phyloP scores from a whole-genome alignment of 805 yeast species.

The Kodamaea jinghongensis region DNA sequence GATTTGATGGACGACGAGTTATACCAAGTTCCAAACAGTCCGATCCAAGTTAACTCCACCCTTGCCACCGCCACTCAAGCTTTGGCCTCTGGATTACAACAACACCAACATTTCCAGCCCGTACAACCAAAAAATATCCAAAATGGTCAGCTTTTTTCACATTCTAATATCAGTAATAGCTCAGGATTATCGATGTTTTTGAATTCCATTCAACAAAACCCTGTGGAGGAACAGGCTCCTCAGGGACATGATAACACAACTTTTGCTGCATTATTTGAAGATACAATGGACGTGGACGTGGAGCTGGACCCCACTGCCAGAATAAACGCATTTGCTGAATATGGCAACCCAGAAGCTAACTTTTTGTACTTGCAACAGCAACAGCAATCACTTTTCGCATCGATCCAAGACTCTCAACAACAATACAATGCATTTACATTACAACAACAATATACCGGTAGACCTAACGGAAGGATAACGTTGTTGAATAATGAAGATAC shows the following conservation, averaged over 20 bases:
- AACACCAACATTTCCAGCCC: constrained; percentile 8
- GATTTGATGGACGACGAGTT: constrained; percentile 61
- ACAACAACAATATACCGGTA: constrained; percentile 11
- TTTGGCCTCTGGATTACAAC: constrained; percentile 10
- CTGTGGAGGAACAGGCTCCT: constrained; percentile 9
- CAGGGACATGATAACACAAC: constrained; percentile 23
- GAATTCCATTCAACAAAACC: constrained; percentile 11
- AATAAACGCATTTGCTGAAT: constrained; percentile 35
- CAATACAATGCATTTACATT: constrained; percentile 7
- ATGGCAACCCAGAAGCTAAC: constrained; percentile 35
- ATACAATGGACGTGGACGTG: constrained; percentile 14
- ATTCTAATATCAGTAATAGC: constrained; percentile 16
- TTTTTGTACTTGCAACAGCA: no score
- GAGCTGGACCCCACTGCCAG: constrained; percentile 7
- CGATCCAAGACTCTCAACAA: no score
- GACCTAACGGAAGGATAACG: constrained; percentile 28
- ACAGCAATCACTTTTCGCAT: no score
- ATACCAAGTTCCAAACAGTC: constrained; percentile 38
- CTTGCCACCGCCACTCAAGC: constrained; percentile 12
- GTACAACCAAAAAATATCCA: constrained; percentile 5
- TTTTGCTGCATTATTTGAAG: constrained; percentile 6
- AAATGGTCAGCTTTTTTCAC: constrained; percentile 10
- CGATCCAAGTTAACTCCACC: constrained; percentile 11
- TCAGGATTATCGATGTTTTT: constrained; percentile 25
- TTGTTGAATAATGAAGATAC: constrained; percentile 25